Evolutionary conservation across 805 yeast species (phyloP), one percentile per base, ranked within the genome.

Genomic region (Saturnispora hagleri): DNA sequence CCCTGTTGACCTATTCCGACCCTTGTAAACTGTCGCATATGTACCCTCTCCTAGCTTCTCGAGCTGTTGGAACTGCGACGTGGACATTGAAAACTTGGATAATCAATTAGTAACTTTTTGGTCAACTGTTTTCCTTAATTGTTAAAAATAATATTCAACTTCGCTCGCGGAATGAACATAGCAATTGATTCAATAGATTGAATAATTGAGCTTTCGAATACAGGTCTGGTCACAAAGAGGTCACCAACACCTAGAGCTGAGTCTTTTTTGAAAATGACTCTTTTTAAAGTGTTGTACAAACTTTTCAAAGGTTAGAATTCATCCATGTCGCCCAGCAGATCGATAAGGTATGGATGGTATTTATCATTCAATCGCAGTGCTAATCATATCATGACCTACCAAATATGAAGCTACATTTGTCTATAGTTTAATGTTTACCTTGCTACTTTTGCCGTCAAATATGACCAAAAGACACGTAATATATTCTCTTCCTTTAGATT

Each of bases 11-110:
- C 87, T 80, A 67, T 87, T 93, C 63, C 89, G 80, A 41, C 86
- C 99, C 63, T 91, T 93, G 73, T 91, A 93, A 34, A 93, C 99
- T n/a, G 97, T 95, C 61, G 99, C 99, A 70, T 93, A 93, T 0
- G 99, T 88, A 47, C 96, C 96, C 70, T 88, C 96, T 41, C 96
- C 96, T 38, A 88, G 76, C 71, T 88, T 88, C 66, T 89, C 96
- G 51, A 87, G 77, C 67, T 69, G 73, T 51, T 69, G 73, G 54
- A 69, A 69, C 61, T 72, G 76, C 6, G 75, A 71, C 26, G 74
- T 61, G 7, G 71, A 49, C 51, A 49, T 49, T 15, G 27, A 31
- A 18, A 12, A 12, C 26, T 22, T 24, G 17, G 28, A 15, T n/a
- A 24, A 41, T 41, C 28, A 41, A 41, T 12, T 41, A n/a, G 18